Conservation (phyloP, 2,329 filamentous ascomycete genomes). For the Berkeleyomyces rouxiae region DNA sequence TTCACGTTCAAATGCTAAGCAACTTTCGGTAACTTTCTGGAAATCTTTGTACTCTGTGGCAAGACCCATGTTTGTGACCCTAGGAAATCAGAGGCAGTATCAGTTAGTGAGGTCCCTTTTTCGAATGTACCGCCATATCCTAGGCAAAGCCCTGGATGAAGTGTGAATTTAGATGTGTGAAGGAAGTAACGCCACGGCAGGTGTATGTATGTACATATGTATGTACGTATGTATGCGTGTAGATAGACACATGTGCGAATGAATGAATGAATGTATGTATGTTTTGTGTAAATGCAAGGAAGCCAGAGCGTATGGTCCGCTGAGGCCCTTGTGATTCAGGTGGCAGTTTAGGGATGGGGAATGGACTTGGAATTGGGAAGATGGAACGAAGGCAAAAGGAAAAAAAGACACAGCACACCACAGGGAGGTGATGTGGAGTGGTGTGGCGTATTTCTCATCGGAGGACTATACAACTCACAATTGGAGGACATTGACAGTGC, state of each 20-base stretch:
- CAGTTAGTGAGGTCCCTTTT: background rate
- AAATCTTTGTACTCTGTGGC: constrained; percentile 27
- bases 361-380: background rate
- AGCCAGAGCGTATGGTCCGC: background rate
- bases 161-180: background rate
- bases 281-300: background rate
- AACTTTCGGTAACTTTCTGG: constrained; percentile 26
- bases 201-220: background rate
- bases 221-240: background rate
- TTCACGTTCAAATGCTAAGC: constrained; percentile 32
- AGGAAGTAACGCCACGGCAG: background rate
- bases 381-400: background rate
- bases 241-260: background rate
- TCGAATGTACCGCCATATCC: background rate
- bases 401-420: background rate
- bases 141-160: background rate
- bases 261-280: background rate
- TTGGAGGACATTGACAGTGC: constrained; percentile 27
- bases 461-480: constrained; percentile 22
- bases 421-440: background rate
- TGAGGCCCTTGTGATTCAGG: background rate
- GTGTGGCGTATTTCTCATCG: background rate
- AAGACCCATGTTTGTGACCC: constrained; percentile 35
- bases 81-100: constrained; percentile 18
- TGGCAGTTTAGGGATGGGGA: background rate